Base-by-base conservation (phyloP, 768 basidiomycete genomes). In the Tremella yokohamensis region DNA sequence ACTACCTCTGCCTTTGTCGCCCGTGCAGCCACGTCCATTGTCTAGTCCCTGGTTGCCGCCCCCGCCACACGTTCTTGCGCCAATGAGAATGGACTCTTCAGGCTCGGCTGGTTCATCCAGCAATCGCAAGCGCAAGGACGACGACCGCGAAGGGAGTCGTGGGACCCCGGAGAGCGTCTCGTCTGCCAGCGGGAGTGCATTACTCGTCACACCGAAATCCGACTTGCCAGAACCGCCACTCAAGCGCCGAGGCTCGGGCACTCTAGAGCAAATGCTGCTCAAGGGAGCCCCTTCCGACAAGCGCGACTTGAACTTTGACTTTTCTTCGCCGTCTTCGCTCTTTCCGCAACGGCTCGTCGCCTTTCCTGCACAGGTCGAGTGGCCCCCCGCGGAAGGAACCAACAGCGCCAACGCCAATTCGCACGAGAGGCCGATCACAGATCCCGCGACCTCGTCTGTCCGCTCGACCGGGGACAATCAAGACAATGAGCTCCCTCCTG, bases 381-480 rank as follows among this genome's bases (percentile, higher is more conserved):
- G 48, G 48, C 48, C 29, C 6, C 29, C 29, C 6, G 29, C 29
- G 29, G 29, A 34, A 34, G 29, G 24, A n/a, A 11, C 49, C 42
- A 45, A 18, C 49, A 49, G 25, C 24, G 22, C 49, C 18, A 18
- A 4, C 29, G 49, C 22, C 49, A 49, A 29, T 34, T 16, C 7
- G 11, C 51, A 52, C n/a, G 25, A 52, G 13, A 24, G 51, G 7
- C 52, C 26, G 1, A 37, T 6, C 26, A 34, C 60, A 18, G 62
- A 68, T 47, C 66, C 64, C n/a, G 53, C 59, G 3, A 37, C 61
- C 18, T 68, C 69, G 20, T 69, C 67, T 0, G 49, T 69, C 8
- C 52, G 67, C 20, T 65, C 67, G 9, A 50, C 61, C 12, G 58
- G 52, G 12, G 59, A 38, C 13, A 39, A 52, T 7, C 26, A 52